A percentile compares a stretch with the other conserved stretches of the same genome.
Conservation (phyloP, 306 rosid genomes). For the Vigna hirtella region DNA sequence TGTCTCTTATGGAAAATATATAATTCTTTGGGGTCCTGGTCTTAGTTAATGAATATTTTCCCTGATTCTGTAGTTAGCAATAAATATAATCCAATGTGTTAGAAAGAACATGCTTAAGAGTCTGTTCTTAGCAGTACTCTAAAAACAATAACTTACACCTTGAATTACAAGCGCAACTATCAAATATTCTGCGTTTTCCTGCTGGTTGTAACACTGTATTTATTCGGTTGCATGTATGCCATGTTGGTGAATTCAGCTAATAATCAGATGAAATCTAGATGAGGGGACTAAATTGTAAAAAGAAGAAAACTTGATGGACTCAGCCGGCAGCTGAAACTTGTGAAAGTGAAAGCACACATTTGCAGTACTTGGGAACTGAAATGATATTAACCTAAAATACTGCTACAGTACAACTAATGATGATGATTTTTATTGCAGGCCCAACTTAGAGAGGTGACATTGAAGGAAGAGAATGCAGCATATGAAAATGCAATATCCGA, state of each 20-base stretch:
- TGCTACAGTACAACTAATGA: neutral
- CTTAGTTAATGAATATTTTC: neutral
- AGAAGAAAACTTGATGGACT: neutral
- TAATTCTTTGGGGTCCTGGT: neutral
- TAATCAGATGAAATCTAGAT: neutral
- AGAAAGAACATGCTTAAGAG: neutral
- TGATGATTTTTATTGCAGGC: constrained; percentile 55
- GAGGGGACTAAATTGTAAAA: neutral
- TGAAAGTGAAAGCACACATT: neutral
- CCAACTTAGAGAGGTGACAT: constrained; percentile 76
- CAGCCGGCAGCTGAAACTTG: neutral
- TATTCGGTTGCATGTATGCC: neutral
- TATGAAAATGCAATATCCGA: constrained; percentile 66
- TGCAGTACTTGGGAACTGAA: neutral
- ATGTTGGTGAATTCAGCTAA: neutral
- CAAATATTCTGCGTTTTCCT: neutral
- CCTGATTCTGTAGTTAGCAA: neutral
- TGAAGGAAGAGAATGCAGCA: constrained; percentile 82
- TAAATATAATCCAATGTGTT: neutral
- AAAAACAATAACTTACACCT: neutral
- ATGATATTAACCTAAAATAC: neutral
- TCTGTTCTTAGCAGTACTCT: neutral
- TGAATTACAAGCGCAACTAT: neutral
- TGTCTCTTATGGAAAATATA: neutral
- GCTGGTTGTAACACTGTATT: neutral